Evolutionary conservation across 225 moss, liverwort and hornwort species (phyloP), one percentile per base, ranked within the genome.

Genomic region (Bryoerythrophyllum caledonicum): DNA sequence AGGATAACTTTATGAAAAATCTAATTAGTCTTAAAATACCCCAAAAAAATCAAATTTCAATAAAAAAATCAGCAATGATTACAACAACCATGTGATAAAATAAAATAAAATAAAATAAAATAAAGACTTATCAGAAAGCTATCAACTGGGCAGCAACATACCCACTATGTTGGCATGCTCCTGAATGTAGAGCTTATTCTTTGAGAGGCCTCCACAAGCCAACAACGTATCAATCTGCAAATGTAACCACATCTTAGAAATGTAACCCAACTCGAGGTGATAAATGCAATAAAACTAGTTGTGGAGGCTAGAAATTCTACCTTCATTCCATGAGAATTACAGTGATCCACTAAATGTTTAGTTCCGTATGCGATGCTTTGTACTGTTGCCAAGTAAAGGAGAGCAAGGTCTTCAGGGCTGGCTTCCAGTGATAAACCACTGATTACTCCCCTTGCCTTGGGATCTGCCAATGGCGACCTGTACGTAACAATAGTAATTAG

Each of bases 291-390:
- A 52, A 48, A 65, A 21, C 16, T n/a, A 55, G 63, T 49, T 60
- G 62, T 8, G 19, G 30, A 67, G 70, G 65, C 60, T 8, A 63
- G 24, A 51, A 68, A 70, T 11, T 62, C 57, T 79, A 96, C 95
- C 99, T 99, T 88, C 10, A 92, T 74, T 15, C 99, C 99, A 77
- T 95, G 89, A 69, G 82, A 82, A 81, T 84, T 88, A 79, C 93
- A 91, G 68, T 93, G 99, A 62, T 99, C 93, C 38, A 99, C 87
- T 65, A 99, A 67, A 30, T 99, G 99, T 57, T 91, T 91, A 32
- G 99, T 95, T 56, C 95, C 99, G 79, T 99, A 99, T 10, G 99
- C 99, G 61, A 99, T 93, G 67, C 99, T 88, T 84, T 99, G 99
- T 49, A 95, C 74, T 72, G 95, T 88, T 65, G 99, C 93, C 67